Conservation (phyloP, 1,284 basidiomycete genomes). For the Gyrodon tennesseensis region DNA sequence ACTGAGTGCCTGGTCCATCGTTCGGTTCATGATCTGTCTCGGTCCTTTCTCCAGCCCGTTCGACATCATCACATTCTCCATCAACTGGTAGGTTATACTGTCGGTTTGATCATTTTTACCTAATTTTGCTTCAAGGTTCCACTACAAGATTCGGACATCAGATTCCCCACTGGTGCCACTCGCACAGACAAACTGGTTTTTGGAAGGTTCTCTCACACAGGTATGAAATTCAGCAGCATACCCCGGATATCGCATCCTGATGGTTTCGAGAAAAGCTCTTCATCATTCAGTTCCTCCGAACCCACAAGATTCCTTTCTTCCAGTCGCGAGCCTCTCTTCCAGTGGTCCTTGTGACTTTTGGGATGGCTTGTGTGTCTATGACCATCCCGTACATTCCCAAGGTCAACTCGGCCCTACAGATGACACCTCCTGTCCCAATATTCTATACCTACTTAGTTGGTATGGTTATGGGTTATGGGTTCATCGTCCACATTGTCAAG, state of each 20-base stretch:
- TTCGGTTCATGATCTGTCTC: slow-evolving; percentile 41
- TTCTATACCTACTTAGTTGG: slow-evolving; percentile 38
- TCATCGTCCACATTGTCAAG: slow-evolving; percentile 37
- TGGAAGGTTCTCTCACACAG: slow-evolving; percentile 42
- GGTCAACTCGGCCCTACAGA: slow-evolving; percentile 37
- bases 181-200: slow-evolving; percentile 42
- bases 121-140: slow-evolving; percentile 34
- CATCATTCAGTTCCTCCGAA: slow-evolving; percentile 43
- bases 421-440: slow-evolving; percentile 40
- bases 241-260: slow-evolving; percentile 8
- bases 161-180: slow-evolving; percentile 39
- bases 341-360: slow-evolving; percentile 40
- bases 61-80: slow-evolving; percentile 38
- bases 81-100: slow-evolving; percentile 34
- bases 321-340: slow-evolving; percentile 40
- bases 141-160: slow-evolving; percentile 38
- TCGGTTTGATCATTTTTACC: not conserved
- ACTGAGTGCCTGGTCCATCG: slow-evolving; percentile 41
- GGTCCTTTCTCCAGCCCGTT: slow-evolving; percentile 43
- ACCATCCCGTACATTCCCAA: slow-evolving; percentile 43
- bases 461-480: slow-evolving; percentile 34
- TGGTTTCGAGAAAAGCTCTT: slow-evolving; percentile 34
- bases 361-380: slow-evolving; percentile 42
- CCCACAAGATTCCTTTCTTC: slow-evolving; percentile 40
- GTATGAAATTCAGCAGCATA: slow-evolving; percentile 24